These are phyloP conservation scores for Melanogaster broomeanus DNA, from an alignment of 768 basidiomycete species.

Conservation along the genomic window DNA sequence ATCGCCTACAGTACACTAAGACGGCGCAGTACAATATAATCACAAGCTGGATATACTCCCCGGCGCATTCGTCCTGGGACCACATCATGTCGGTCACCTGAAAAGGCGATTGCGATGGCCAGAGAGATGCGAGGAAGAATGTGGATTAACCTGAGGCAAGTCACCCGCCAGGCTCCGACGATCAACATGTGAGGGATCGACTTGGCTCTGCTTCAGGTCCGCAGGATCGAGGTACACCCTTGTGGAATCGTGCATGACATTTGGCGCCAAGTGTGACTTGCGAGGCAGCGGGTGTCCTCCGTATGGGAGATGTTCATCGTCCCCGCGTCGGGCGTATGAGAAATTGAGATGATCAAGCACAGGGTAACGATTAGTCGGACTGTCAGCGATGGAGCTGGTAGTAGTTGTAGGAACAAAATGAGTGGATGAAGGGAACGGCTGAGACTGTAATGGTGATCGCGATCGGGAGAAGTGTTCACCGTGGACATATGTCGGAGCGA, in stretches of 20 bases:
- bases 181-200: neutral
- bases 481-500: neutral
- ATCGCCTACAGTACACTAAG: neutral
- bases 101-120: neutral
- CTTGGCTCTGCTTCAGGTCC: neutral
- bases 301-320: neutral
- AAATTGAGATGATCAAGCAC: neutral
- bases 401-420: neutral
- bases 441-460: neutral
- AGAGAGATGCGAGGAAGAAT: neutral
- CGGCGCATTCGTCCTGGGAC: too few relatives aligned
- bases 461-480: neutral
- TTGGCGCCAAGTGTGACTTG: neutral
- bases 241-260: neutral
- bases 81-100: too few relatives aligned
- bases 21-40: neutral
- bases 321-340: neutral
- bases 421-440: neutral
- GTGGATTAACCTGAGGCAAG: neutral
- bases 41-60: neutral
- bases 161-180: neutral
- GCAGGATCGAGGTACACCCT: neutral
- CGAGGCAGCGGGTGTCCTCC: neutral
- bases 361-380: neutral
- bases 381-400: neutral